Conservation (phyloP, 192 early-diverging fungal genomes). For the Backusella macrospora region DNA sequence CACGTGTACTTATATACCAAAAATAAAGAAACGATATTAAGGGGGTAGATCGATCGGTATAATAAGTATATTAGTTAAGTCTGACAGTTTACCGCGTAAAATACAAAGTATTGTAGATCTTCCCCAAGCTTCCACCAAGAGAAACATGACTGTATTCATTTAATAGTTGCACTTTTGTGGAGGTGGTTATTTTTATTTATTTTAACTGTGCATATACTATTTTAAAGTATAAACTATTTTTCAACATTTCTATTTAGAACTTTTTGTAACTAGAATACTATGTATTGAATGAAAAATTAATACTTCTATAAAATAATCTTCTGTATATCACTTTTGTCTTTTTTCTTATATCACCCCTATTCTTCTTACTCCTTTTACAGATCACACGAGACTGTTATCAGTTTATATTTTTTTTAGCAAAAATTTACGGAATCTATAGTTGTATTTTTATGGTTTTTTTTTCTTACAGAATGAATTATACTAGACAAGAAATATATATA, state of each 20-base stretch:
- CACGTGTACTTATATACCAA: background rate
- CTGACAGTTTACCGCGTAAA: slow-evolving; percentile 14
- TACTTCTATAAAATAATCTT: background rate
- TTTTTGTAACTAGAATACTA: too few species aligned
- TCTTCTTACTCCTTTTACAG: background rate
- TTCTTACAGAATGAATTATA: too few species aligned
- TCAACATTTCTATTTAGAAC: too few species aligned
- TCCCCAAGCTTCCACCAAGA: background rate
- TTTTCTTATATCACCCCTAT: background rate
- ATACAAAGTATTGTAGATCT: background rate
- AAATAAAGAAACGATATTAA: background rate
- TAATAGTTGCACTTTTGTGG: too few species aligned
- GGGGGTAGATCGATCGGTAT: slow-evolving; percentile 1
- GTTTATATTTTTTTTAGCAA: background rate
- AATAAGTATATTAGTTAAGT: background rate
- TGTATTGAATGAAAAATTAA: background rate
- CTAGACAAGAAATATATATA: too few species aligned
- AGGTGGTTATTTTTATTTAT: too few species aligned
- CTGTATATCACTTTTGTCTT: background rate
- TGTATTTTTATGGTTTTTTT: too few species aligned
- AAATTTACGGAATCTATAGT: too few species aligned
- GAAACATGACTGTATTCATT: background rate
- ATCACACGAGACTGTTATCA: background rate
- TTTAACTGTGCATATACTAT: background rate
- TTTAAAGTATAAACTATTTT: background rate